Evolutionary conservation across 2,329 filamentous ascomycete genomes (phyloP), one percentile per base, ranked within the genome.

Genomic region (Curvularia spicifera): DNA sequence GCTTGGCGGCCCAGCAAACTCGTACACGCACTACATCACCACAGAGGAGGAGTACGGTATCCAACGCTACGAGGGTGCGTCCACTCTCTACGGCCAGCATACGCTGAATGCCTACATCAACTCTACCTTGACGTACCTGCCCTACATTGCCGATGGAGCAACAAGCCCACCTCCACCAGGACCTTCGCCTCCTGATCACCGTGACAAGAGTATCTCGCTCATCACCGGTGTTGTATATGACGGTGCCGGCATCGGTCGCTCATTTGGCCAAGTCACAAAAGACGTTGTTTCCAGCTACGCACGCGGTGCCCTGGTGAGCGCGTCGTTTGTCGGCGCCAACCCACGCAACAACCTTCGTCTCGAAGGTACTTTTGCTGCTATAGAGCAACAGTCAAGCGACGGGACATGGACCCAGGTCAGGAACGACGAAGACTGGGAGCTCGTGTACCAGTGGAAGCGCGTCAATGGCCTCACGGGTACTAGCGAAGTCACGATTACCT

Each of bases 61-160:
- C 45, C 94, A 97, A 78, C 89, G 94, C 9, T 97, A 97, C 78
- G 94, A 98, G 79, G 94, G 93, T n/a, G 94, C 91, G 0, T 94
- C 90, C 6, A 98, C 94, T 0, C 85, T 98, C 2, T 95, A 91
- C 74, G 94, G 94, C 0, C 90, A 85, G 2, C 87, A 93, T 75
- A 91, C 92, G 0, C 84, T 97, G 10, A 86, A 90, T 35, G 94
- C 93, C 0, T 95, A 95, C 79, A 91, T 97, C 79, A 93, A 96
- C 75, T 82, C 94, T 43, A 93, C 91, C 0, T 81, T 93, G n/a
- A 84, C 83, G 0, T 87, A 89, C 73, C 84, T 95, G 3, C 83
- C 83, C 15, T 89, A 89, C 73, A 84, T 96, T 3, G 81, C 82
- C 10, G 80, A 80, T 45, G 58, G 67, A 1, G 53, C 69, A 1